Percentiles rank a stretch among this genome's conserved stretches.
phyloP scores from a whole-genome alignment of 1,284 basidiomycete genomes.

The Pholiota adiposa region DNA sequence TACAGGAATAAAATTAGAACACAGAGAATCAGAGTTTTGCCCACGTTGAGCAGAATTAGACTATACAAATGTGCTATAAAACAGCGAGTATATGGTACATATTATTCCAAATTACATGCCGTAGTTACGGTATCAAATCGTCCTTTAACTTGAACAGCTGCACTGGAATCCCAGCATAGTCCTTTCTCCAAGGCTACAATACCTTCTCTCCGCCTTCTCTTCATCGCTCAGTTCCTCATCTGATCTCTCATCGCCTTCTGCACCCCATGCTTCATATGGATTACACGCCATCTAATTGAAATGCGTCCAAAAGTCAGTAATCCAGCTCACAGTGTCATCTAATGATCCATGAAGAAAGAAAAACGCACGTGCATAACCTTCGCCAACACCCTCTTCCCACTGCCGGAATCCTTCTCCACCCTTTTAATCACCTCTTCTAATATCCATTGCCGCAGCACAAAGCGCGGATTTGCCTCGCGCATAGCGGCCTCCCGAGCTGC shows the following conservation, averaged over 20 bases:
- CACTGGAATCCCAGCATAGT: constrained; percentile 90
- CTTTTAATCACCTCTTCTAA: constrained; percentile 86
- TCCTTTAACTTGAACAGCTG: constrained; percentile 80
- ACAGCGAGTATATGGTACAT: too few relatives aligned
- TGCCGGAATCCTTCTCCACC: constrained; percentile 64
- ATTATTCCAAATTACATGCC: too few relatives aligned
- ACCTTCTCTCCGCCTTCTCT: constrained; percentile 72
- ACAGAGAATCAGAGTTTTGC: too few relatives aligned
- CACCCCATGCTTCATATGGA: constrained; percentile 84
- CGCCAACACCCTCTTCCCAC: constrained; percentile 65
- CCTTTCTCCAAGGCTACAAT: constrained; percentile 79
- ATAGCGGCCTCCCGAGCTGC: constrained; percentile 47
- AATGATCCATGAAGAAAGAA: constrained; percentile 15
- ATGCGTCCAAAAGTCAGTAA: neutral
- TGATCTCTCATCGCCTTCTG: constrained; percentile 50
- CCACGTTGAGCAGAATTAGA: too few relatives aligned
- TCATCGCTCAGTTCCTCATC: constrained; percentile 56
- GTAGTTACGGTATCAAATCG: too few relatives aligned
- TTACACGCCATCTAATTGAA: constrained; percentile 72
- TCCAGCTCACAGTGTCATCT: neutral
- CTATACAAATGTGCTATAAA: neutral
- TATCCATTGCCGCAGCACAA: constrained; percentile 91
- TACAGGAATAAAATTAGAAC: too few relatives aligned
- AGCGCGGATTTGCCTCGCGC: constrained; percentile 77
- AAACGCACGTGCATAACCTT: constrained; percentile 71